phyloP scores from a whole-genome alignment of 1,139 yeast genomes.

The Kazachstania sp. region DNA sequence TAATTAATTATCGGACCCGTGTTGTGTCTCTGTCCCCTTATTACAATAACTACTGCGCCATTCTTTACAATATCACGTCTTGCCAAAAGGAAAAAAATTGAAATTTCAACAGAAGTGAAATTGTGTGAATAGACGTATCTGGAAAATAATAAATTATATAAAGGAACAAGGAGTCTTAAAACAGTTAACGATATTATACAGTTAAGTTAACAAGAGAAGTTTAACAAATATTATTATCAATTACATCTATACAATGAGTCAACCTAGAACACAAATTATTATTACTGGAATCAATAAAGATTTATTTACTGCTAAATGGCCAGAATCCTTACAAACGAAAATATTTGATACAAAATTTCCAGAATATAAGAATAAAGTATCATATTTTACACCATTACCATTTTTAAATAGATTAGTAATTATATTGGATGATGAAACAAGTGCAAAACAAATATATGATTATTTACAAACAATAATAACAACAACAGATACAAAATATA shows the following conservation, averaged over 20 bases:
- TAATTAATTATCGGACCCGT: no score
- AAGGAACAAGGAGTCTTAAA: no score
- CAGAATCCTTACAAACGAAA: conserved; percentile 17
- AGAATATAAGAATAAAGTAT: conserved; percentile 14
- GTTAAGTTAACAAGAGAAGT: not conserved
- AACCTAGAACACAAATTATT: conserved; percentile 20
- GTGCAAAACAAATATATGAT: conserved; percentile 18
- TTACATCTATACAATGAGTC: conserved; percentile 2
- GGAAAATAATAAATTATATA: no score
- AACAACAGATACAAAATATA: not conserved
- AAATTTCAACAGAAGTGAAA: no score
- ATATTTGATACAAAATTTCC: conserved; percentile 22
- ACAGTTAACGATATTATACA: no score
- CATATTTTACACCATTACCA: conserved; percentile 27
- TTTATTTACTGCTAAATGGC: conserved; percentile 23
- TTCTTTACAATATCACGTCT: no score
- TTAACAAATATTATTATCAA: not conserved
- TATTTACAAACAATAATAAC: conserved; percentile 11
- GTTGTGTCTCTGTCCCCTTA: no score
- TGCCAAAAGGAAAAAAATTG: no score
- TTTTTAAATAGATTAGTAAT: conserved; percentile 27
- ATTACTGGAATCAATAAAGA: conserved; percentile 27
- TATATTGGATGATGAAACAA: conserved; percentile 21
- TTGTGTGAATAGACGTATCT: no score
- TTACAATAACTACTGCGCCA: no score